Conservation (phyloP, 352 stramenopile species). For the Globisporangium solare region DNA sequence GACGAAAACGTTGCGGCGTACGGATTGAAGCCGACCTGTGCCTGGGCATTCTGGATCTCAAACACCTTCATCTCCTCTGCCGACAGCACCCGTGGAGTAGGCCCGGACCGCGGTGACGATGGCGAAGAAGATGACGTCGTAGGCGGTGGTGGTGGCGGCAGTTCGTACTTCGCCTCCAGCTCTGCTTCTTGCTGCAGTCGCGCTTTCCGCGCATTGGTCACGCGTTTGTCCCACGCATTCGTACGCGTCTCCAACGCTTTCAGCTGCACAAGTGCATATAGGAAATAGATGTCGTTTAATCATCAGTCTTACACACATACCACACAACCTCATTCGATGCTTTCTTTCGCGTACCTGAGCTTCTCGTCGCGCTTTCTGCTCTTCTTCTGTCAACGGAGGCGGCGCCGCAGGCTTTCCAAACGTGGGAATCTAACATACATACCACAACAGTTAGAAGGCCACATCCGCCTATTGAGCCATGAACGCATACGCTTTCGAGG, state of each 20-base stretch:
- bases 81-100: slow-evolving; percentile 31
- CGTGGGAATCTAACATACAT: slow-evolving; percentile 25
- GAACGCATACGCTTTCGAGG: too few species aligned
- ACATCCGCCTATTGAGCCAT: too few species aligned
- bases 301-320: too few species aligned
- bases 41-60: slow-evolving; percentile 47
- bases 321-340: too few species aligned
- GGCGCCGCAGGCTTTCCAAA: slow-evolving; percentile 36
- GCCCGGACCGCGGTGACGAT: slow-evolving; percentile 1
- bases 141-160: slow-evolving; percentile 10
- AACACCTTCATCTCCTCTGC: slow-evolving; percentile 63
- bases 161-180: slow-evolving; percentile 35
- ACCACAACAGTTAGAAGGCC: neutral
- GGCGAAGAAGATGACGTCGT: slow-evolving; percentile 10
- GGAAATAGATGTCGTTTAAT: neutral
- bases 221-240: slow-evolving; percentile 69
- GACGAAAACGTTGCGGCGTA: slow-evolving; percentile 68
- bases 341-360: slow-evolving; percentile 36
- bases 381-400: slow-evolving; percentile 39
- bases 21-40: slow-evolving; percentile 69
- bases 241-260: slow-evolving; percentile 54
- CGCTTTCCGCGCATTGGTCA: slow-evolving; percentile 45
- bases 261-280: slow-evolving; percentile 21
- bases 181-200: slow-evolving; percentile 50
- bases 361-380: slow-evolving; percentile 51